Evolutionary conservation across 2,329 filamentous ascomycete species (phyloP).

Genomic region (Colletotrichum shisoi): DNA sequence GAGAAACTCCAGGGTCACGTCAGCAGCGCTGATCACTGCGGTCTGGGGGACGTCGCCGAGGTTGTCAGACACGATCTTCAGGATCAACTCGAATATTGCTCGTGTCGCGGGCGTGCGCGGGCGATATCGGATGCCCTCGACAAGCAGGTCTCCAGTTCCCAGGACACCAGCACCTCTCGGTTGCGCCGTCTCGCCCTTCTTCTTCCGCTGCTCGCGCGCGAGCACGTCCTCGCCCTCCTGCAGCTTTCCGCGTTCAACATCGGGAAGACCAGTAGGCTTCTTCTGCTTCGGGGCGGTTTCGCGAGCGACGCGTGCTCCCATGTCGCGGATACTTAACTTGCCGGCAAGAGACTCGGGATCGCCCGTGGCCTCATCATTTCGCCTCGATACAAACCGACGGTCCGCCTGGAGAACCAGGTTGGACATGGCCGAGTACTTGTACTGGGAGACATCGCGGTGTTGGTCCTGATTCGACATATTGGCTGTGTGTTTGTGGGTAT

Average conservation of each 20-base stretch:
- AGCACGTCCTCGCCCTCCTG: constrained; percentile 85
- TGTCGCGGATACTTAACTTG: constrained; percentile 90
- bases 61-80: constrained; percentile 86
- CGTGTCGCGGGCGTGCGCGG: constrained; percentile 90
- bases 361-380: constrained; percentile 92
- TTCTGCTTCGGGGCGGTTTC: constrained; percentile 83
- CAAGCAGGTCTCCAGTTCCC: constrained; percentile 81
- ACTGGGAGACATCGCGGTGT: constrained; percentile 87
- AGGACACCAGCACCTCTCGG: constrained; percentile 78
- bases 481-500: constrained; percentile 43
- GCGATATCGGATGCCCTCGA: constrained; percentile 91
- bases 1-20: constrained; percentile 86
- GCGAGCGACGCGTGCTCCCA: constrained; percentile 84
- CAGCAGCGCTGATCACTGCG: constrained; percentile 90
- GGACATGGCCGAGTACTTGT: constrained; percentile 99
- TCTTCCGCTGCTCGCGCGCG: constrained; percentile 83
- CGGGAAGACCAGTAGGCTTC: constrained; percentile 72
- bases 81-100: constrained; percentile 91
- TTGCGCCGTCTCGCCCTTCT: constrained; percentile 75
- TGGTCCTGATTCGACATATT: constrained; percentile 78
- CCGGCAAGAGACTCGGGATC: constrained; percentile 97
- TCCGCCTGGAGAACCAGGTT: constrained; percentile 99
- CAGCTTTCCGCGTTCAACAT: constrained; percentile 77
- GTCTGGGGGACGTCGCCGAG: constrained; percentile 93
- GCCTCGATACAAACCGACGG: constrained; percentile 90